Base-by-base conservation (phyloP, 495 filamentous ascomycete species). In the Trichoderma reesei region DNA sequence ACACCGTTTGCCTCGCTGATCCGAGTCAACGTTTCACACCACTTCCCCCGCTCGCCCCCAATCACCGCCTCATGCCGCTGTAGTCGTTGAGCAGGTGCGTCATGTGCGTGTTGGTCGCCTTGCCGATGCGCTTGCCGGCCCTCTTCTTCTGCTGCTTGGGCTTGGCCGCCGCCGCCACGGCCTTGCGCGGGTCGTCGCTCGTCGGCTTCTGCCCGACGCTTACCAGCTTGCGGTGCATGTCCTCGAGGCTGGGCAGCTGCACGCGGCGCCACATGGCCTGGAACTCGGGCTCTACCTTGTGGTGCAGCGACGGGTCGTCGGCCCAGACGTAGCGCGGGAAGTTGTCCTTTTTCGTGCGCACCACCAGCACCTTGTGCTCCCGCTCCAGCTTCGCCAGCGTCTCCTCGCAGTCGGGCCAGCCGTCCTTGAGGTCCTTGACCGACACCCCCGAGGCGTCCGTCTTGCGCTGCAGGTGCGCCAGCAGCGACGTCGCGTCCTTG, bases 71-170 rank as follows among this genome's bases (percentile, higher is more conserved):
- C 59, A 73, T 68, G 73, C 88, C 82, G 38, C 86, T 88, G 66
- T 91, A 95, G 70, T 96, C 92, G 76, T 89, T 87, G 65, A 98
- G 77, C 56, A 98, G 83, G 67, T 88, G 86, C 69, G 80, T 82
- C 94, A 98, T 96, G 72, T 98, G 94, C 39, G 84, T 87, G 71
- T 98, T 98, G 59, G 92, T 96, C 46, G 88, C 88, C 81, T 91
- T 95, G 34, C 88, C 90, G 64, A 86, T 85, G 66, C 84, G 85
- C 61, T 90, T 81, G 54, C 85, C 77, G 60, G 78, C 77, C 64
- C 79, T 78, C 83, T 85, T 88, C 82, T 86, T 85, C 74, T 86
- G 83, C 78, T 85, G 84, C 62, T 89, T 88, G 67, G 82, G 82
- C 56, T 79, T 80, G 69, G 87, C 88, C 67, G 81, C 74, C 51